phyloP scores from a whole-genome alignment of 2,329 filamentous ascomycete species.

The Sporothrix inflata region DNA sequence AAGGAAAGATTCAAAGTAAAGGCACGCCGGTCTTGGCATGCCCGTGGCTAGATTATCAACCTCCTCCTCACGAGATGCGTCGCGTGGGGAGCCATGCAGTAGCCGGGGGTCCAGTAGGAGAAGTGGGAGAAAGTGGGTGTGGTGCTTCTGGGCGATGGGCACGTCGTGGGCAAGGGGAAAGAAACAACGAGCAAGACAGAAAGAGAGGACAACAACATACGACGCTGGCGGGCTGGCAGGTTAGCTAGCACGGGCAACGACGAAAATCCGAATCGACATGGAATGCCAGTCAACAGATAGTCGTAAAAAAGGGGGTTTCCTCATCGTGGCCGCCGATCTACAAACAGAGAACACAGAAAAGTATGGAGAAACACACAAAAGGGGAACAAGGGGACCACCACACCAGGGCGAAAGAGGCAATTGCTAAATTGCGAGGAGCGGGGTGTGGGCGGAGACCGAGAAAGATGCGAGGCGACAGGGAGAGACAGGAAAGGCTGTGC shows the following conservation, averaged over 20 bases:
- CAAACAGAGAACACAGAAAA: not conserved
- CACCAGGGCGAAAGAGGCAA: conserved; percentile 30
- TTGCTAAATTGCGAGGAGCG: conserved; percentile 31
- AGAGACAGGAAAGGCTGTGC: not conserved
- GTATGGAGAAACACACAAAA: conserved; percentile 14
- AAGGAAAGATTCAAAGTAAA: not conserved
- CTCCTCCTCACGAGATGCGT: not conserved
- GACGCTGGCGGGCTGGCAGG: not conserved
- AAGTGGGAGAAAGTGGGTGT: conserved; percentile 7
- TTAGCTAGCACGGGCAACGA: not conserved
- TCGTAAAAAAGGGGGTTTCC: not conserved
- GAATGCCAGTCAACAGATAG: not conserved
- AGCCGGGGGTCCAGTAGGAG: not conserved
- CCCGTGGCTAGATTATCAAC: conserved; percentile 21
- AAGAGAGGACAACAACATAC: conserved; percentile 6
- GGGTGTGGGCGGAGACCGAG: conserved; percentile 1
- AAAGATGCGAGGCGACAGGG: not conserved
- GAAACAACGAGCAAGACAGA: not conserved
- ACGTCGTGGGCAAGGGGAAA: not conserved
- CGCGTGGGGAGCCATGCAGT: conserved; percentile 10
- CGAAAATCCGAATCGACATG: not conserved
- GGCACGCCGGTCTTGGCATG: conserved; percentile 20
- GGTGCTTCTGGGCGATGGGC: not conserved
- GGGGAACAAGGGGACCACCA: conserved; percentile 21
- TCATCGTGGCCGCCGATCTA: not conserved